Evolutionary conservation across 306 rosid genomes (phyloP), one percentile per base, ranked within the genome.

Genomic region (Senna tora): DNA sequence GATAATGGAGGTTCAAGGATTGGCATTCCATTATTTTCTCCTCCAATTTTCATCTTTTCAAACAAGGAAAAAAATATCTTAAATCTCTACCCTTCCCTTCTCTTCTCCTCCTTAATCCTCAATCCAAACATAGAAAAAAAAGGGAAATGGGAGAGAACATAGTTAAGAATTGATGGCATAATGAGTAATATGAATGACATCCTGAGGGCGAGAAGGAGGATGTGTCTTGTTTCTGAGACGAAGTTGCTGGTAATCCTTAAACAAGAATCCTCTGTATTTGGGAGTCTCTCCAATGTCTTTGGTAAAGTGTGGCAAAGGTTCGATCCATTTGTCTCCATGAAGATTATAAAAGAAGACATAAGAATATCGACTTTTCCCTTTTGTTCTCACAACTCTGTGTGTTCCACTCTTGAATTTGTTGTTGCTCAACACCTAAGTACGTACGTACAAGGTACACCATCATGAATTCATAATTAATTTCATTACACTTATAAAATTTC

Each of bases 241-340:
- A 49, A 76, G 7, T 30, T 47, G 30, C 16, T 20, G 79, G 68
- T 79, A 83, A 9, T 83, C 80, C 34, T 76, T 68, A 56, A 19
- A 76, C 9, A n/a, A 9, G 36, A 79, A 83, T 49, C 82, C 84
- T 73, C 38, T 76, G 57, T 76, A 76, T 59, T 83, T 83, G 4
- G 87, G 79, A 38, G 81, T 22, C 62, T 79, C 68, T 68, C 87
- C 84, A 55, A 76, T 76, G 6, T 76, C 71, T 63, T 45, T 32
- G 2, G 75, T 74, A 77, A 83, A 79, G 9, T 72, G 39, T 28
- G 82, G 39, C 30, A 72, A 43, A 47, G 87, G 82, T 13, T 83
- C 87, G 5, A 83, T 84, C 72, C 75, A 83, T 46, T 79, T 83
- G 8, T 76, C 84, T 72, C 84, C 86, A 2, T 72, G 70, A 74